A percentile compares a stretch with the other conserved stretches of the same genome.
Evolutionary conservation across 495 filamentous ascomycete species (phyloP).

Genomic region (Xylaria palmicola): DNA sequence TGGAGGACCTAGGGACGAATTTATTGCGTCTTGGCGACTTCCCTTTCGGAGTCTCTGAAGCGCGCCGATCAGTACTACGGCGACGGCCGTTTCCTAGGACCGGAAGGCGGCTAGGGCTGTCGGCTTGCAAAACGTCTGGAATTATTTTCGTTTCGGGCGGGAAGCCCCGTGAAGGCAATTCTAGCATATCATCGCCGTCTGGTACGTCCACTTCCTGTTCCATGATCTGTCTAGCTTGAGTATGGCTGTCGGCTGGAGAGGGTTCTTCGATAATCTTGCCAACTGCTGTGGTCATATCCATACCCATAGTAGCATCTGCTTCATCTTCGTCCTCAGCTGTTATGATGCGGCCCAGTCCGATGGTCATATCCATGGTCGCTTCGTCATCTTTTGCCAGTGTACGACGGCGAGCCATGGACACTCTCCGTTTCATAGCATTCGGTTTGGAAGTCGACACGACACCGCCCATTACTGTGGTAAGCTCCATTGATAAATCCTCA

Average conservation of each 20-base stretch:
- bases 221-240: slow-evolving; percentile 57
- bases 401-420: slow-evolving; percentile 25
- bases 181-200: slow-evolving; percentile 55
- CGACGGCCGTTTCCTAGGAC: slow-evolving; percentile 55
- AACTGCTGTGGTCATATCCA: slow-evolving; percentile 60
- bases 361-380: slow-evolving; percentile 68
- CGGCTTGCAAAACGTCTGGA: slow-evolving; percentile 56
- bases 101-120: slow-evolving; percentile 57
- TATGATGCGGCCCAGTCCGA: slow-evolving; percentile 68
- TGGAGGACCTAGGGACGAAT: slow-evolving; percentile 47
- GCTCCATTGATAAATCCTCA: slow-evolving; percentile 80
- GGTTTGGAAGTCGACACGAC: slow-evolving; percentile 48
- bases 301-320: slow-evolving; percentile 51
- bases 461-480: slow-evolving; percentile 71
- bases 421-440: slow-evolving; percentile 16
- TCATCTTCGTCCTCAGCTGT: slow-evolving; percentile 41
- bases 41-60: slow-evolving; percentile 43
- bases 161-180: slow-evolving; percentile 37
- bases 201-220: slow-evolving; percentile 58
- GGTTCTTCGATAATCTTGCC: slow-evolving; percentile 52
- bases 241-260: slow-evolving; percentile 36
- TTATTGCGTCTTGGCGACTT: slow-evolving; percentile 29
- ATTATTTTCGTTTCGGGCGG: slow-evolving; percentile 38
- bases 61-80: slow-evolving; percentile 43
- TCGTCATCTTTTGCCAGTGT: slow-evolving; percentile 36